phyloP scores from a whole-genome alignment of 2,329 filamentous ascomycete genomes.

The Hirsutella minnesotensis region DNA sequence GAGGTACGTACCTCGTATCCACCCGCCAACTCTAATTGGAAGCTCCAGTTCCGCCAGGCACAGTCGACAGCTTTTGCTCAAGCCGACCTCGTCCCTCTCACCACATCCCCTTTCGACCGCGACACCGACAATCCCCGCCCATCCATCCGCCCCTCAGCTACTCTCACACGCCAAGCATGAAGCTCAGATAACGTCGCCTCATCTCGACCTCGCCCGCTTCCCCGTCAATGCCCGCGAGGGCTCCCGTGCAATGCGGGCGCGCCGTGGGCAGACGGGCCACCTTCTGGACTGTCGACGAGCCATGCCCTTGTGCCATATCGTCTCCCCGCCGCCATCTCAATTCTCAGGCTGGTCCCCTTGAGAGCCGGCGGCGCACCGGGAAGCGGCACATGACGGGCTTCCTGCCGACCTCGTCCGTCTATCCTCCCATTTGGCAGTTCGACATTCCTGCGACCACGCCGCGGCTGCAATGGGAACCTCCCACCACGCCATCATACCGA shows the following conservation, averaged over 20 bases:
- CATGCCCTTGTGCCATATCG: constrained; percentile 10
- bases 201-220: not conserved
- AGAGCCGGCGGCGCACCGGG: constrained; percentile 39
- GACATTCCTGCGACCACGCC: constrained; percentile 30
- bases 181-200: not conserved
- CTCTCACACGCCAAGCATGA: not conserved
- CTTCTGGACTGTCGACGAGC: constrained; percentile 19
- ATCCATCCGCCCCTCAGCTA: no score
- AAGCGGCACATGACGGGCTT: constrained; percentile 42
- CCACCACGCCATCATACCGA: constrained; percentile 20
- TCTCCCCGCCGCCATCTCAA: constrained; percentile 19
- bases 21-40: no score
- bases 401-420: constrained; percentile 24
- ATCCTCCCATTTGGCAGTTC: constrained; percentile 34
- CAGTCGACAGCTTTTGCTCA: no score
- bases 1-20: no score
- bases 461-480: constrained; percentile 41
- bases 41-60: no score
- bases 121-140: no score
- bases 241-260: constrained; percentile 14
- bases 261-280: constrained; percentile 7
- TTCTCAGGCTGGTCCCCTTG: constrained; percentile 41
- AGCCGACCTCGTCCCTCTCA: no score
- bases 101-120: no score
- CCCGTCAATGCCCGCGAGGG: constrained; percentile 18